Conservation (phyloP, 129 eudicot species). For the Flaveria robusta region DNA sequence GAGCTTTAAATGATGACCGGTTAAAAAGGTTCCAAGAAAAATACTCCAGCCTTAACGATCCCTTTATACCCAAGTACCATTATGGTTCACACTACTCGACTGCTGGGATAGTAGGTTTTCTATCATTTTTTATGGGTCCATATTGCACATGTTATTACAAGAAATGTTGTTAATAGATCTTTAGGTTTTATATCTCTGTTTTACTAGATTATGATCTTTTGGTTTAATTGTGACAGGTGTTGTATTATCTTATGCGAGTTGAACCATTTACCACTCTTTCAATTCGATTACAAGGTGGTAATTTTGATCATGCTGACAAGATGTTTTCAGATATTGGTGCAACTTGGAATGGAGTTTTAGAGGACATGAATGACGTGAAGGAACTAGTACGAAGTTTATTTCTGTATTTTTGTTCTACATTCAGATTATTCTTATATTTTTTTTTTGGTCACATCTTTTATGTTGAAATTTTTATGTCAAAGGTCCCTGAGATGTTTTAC, state of each 20-base stretch:
- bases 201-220: background rate
- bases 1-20: constrained; percentile 80
- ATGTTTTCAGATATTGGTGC: constrained; percentile 88
- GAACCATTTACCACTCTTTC: constrained; percentile 94
- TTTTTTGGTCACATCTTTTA: background rate
- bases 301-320: constrained; percentile 79
- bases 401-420: background rate
- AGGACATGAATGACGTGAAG: constrained; percentile 86
- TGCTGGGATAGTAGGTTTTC: constrained; percentile 81
- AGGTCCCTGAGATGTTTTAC: constrained; percentile 96
- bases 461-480: constrained; percentile 2
- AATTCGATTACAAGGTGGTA: constrained; percentile 78
- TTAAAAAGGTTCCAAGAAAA: constrained; percentile 73
- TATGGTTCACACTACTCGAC: constrained; percentile 92
- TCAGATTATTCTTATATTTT: constrained; percentile 3
- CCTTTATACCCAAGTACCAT: constrained; percentile 85
- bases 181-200: background rate
- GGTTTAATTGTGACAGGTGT: constrained; percentile 55
- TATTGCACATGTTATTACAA: constrained; percentile 21
- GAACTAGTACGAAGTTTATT: constrained; percentile 60
- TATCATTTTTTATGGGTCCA: constrained; percentile 10
- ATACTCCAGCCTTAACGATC: constrained; percentile 67
- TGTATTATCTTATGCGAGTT: constrained; percentile 75
- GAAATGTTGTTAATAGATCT: background rate
- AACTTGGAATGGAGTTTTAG: constrained; percentile 90